A percentile compares a stretch with the other conserved stretches of the same genome.
These are phyloP conservation scores for Alternaria sp. DNA, from an alignment of 2,329 filamentous ascomycete species.

Conservation along the genomic window DNA sequence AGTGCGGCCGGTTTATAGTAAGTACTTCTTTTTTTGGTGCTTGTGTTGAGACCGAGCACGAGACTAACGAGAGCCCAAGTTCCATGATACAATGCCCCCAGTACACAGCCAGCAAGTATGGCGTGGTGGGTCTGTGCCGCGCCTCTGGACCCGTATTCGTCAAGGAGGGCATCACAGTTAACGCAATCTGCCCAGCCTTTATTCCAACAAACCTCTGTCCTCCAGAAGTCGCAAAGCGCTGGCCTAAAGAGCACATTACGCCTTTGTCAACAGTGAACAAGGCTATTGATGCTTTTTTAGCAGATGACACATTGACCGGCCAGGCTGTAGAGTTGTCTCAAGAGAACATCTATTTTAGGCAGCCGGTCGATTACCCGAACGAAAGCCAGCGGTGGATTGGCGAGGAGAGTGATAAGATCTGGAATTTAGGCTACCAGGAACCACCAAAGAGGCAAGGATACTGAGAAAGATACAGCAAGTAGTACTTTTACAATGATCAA, in stretches of 20 bases:
- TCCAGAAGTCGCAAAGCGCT: constrained; percentile 47
- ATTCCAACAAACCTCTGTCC: constrained; percentile 52
- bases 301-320: constrained; percentile 47
- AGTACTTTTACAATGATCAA: neutral
- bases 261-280: constrained; percentile 52
- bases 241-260: constrained; percentile 52
- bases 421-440: constrained; percentile 44
- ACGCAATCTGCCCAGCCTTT: constrained; percentile 53
- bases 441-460: constrained; percentile 35
- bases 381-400: constrained; percentile 53
- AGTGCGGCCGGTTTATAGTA: constrained; percentile 50
- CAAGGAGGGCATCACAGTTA: constrained; percentile 49
- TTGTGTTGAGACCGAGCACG: neutral
- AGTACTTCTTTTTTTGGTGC: constrained; percentile 12
- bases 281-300: constrained; percentile 51
- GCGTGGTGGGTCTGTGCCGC: constrained; percentile 51
- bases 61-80: neutral
- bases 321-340: constrained; percentile 53
- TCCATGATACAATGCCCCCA: constrained; percentile 48
- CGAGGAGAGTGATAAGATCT: constrained; percentile 39
- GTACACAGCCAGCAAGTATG: constrained; percentile 56
- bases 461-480: neutral
- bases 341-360: constrained; percentile 53
- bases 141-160: constrained; percentile 46
- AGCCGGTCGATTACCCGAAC: constrained; percentile 50